Conservation (phyloP, 768 basidiomycete species). For the Tricholoma terreum region DNA sequence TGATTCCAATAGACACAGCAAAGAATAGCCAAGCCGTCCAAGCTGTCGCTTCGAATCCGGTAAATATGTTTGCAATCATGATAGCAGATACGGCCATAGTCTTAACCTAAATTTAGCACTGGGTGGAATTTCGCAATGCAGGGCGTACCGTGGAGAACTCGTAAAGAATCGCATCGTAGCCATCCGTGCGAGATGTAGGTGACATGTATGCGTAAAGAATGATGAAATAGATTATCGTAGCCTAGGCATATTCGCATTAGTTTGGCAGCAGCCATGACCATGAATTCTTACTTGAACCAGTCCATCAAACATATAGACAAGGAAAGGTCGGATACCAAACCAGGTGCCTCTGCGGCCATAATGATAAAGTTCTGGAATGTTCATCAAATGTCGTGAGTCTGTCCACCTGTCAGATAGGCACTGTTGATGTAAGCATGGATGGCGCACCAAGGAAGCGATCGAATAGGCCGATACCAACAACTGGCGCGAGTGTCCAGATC, state of each 20-base stretch:
- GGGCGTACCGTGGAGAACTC: slow-evolving; percentile 83
- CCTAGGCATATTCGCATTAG: slow-evolving; percentile 42
- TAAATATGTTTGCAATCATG: slow-evolving; percentile 75
- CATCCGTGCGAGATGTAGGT: slow-evolving; percentile 74
- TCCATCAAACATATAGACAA: slow-evolving; percentile 18
- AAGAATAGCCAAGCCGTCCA: slow-evolving; percentile 94
- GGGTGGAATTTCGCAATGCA: not conserved
- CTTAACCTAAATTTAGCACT: slow-evolving; percentile 29
- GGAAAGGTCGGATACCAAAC: slow-evolving; percentile 74
- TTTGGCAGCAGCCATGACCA: not conserved
- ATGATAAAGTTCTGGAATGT: slow-evolving; percentile 85
- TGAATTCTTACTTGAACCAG: slow-evolving; percentile 19
- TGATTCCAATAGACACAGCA: slow-evolving; percentile 73
- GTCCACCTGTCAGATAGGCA: slow-evolving; percentile 1
- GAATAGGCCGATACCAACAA: slow-evolving; percentile 92
- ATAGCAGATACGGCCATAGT: slow-evolving; percentile 83
- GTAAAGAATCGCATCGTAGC: slow-evolving; percentile 66
- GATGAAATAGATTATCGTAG: slow-evolving; percentile 85
- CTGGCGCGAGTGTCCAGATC: slow-evolving; percentile 89
- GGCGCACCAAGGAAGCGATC: slow-evolving; percentile 80
- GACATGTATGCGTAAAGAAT: slow-evolving; percentile 73
- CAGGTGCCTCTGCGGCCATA: slow-evolving; percentile 77
- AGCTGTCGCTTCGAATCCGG: slow-evolving; percentile 79
- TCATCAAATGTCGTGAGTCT: slow-evolving; percentile 87
- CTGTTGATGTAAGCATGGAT: not conserved